Evolutionary conservation across 1,284 basidiomycete genomes (phyloP).

Genomic region (Malassezia globosa): DNA sequence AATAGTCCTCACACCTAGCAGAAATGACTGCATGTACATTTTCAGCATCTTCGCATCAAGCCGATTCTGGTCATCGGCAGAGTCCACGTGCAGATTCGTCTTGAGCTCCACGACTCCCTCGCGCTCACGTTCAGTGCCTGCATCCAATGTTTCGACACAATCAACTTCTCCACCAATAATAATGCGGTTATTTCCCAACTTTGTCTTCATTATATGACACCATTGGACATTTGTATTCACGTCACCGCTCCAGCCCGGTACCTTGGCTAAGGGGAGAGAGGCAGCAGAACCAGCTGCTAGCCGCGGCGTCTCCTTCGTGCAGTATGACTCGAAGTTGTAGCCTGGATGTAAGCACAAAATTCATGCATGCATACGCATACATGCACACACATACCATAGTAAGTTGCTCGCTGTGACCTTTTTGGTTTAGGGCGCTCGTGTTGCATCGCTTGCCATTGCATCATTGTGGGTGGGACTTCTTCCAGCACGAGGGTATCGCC

Average conservation of each 20-base stretch:
- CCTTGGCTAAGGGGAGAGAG: no score
- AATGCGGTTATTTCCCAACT: conserved; percentile 66
- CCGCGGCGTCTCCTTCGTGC: conserved; percentile 53
- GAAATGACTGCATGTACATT: conserved; percentile 66
- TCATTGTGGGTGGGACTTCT: conserved; percentile 50
- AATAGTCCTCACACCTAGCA: conserved; percentile 71
- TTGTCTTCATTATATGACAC: conserved; percentile 85
- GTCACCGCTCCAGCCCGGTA: conserved; percentile 60
- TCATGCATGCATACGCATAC: no score
- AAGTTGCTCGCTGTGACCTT: background rate
- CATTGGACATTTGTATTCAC: conserved; percentile 91
- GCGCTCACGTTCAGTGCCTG: background rate
- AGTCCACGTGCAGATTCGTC: conserved; percentile 68
- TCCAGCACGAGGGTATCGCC: conserved; percentile 68
- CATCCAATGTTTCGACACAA: conserved; percentile 54
- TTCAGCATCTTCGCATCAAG: conserved; percentile 67
- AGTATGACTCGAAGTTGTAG: conserved; percentile 77
- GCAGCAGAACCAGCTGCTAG: background rate
- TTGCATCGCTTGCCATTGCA: background rate
- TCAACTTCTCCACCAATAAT: conserved; percentile 91
- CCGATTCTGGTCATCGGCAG: conserved; percentile 60
- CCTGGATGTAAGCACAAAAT: conserved; percentile 20
- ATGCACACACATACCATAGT: no score
- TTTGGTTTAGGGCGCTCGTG: background rate
- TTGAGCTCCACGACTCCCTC: conserved; percentile 71